Evolutionary conservation across 768 basidiomycete species (phyloP), one percentile per base, ranked within the genome.

Genomic region (Mycena filopes): DNA sequence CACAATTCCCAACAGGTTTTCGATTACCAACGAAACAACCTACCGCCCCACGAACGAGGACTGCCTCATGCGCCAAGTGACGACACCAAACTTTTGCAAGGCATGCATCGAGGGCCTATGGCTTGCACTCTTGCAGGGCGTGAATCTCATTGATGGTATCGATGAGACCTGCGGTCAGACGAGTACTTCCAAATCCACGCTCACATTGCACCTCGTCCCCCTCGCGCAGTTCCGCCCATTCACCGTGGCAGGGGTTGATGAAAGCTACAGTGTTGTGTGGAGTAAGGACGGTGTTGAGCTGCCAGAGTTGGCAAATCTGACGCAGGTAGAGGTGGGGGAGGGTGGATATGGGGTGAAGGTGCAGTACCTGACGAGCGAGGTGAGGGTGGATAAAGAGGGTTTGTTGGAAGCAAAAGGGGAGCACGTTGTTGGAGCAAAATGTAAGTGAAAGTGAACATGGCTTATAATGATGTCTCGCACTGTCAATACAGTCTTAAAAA

Each of bases 1-100:
- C 29, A 1, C 46, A 29, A 57, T n/a, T 45, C 8, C 3, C 26
- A 7, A 21, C 65, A 92, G 91, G 21, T 93, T 84, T 72, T 90
- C 89, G 0, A 81, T 88, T 36, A 74, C 79, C 41, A 92, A 93
- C 70, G 74, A 75, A 55, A 93, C 90, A 0, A 84, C 85, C 4
- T 94, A 90, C 76, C 85, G 93, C n/a, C 93, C 93, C 4, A 94
- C 92, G 3, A 92, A 93, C 67, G 88, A 92, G 64, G 90, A 88
- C 74, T 94, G 93, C 73, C 86, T 94, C 49, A 94, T 94, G 93
- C 90, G 93, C 43, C 78, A 79, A 56, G 88, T 92, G 43, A 87
- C 84, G 29, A 82, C 84, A 0, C 88, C 91, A 58, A 85, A 90
- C 71, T 91, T 94, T 73, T 94, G 93, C 81, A 86, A 81, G 67